Evolutionary conservation across 257 asterid species (phyloP).

Genomic region (Solanum pennellii): DNA sequence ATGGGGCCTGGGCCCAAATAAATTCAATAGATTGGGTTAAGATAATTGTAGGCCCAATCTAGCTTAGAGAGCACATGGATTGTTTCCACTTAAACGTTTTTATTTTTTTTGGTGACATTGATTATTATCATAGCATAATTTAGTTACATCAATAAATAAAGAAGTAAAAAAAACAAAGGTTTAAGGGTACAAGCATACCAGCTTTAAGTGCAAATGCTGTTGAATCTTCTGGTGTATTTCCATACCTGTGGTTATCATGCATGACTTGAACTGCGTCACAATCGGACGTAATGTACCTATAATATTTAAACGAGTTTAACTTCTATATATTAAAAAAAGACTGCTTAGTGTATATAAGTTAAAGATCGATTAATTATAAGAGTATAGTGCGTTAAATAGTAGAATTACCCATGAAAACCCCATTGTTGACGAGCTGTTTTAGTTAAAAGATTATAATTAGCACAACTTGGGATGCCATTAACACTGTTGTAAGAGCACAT

Average conservation of each 20-base stretch:
- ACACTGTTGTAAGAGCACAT: conserved; percentile 94
- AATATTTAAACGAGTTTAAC: background rate
- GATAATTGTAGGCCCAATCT: background rate
- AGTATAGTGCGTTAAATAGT: background rate
- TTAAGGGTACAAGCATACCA: conserved; percentile 19
- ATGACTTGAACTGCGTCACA: conserved; percentile 67
- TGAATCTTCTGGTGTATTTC: conserved; percentile 59
- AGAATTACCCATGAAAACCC: conserved; percentile 63
- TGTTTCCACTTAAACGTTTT: background rate
- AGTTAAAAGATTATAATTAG: conserved; percentile 58
- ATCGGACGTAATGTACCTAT: conserved; percentile 79
- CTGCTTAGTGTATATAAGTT: background rate
- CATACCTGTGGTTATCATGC: conserved; percentile 42
- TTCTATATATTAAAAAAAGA: background rate
- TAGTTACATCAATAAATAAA: background rate
- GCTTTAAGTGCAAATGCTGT: conserved; percentile 71
- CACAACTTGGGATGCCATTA: conserved; percentile 81
- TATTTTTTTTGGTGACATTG: background rate
- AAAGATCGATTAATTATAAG: background rate
- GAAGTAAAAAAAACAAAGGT: background rate
- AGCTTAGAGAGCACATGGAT: background rate
- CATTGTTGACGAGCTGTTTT: conserved; percentile 58
- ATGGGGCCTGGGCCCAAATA: background rate
- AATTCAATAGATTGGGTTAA: background rate
- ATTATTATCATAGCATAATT: background rate